Percentiles rank a stretch among this genome's conserved stretches.
Conservation (phyloP, 257 asterid species). For the Nicotiana knightiana region DNA sequence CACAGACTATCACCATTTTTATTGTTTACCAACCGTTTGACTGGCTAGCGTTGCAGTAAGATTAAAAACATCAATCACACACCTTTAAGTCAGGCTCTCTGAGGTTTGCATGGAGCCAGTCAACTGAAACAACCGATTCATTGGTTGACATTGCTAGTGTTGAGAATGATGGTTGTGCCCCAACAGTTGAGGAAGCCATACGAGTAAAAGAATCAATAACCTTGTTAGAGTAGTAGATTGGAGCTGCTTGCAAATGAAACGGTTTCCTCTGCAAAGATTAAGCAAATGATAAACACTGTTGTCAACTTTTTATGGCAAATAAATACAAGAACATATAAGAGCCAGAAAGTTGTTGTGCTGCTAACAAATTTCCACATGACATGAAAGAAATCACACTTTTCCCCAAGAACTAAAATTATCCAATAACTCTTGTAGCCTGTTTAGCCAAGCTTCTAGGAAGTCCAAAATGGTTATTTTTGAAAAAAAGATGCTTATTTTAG, state of each 20-base stretch:
- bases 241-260: constrained; percentile 19
- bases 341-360: neutral
- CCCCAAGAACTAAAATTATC: neutral
- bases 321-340: neutral
- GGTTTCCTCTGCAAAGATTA: constrained; percentile 38
- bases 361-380: neutral
- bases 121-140: constrained; percentile 95
- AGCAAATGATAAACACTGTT: neutral
- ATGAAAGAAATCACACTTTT: neutral
- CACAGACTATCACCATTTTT: neutral
- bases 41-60: neutral
- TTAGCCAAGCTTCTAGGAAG: no score
- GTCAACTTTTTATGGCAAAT: neutral
- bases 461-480: no score
- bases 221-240: constrained; percentile 30
- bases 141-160: constrained; percentile 39
- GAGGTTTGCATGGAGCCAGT: constrained; percentile 91
- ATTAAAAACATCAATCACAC: neutral
- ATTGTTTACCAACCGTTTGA: neutral
- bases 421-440: neutral
- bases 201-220: constrained; percentile 22
- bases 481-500: no score
- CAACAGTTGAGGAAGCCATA: constrained; percentile 58
- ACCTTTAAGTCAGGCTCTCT: constrained; percentile 86
- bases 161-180: constrained; percentile 56